Evolutionary conservation across 805 yeast genomes (phyloP), one percentile per base, ranked within the genome.

Genomic region (Nakazawaea wickerhamii): DNA sequence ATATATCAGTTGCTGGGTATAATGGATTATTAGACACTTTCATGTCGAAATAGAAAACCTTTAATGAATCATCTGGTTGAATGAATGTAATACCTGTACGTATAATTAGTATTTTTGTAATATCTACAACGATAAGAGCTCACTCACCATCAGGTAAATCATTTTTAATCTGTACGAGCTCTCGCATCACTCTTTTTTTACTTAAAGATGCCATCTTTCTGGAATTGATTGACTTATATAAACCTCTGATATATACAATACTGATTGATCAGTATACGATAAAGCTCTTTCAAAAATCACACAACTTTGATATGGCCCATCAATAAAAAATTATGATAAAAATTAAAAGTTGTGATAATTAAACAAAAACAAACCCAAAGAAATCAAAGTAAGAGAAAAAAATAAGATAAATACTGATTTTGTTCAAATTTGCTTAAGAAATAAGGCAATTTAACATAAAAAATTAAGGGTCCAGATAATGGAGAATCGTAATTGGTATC

Each of bases 1-100:
- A 78, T 6, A 39, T 50, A 15, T 67, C 57, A 10, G 52, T 61
- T 4, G 45, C 43, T 2, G 57, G 54, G 45, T 73, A 73, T 4
- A 73, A 40, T 41, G 56, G 56, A 40, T 67, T 64, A 33, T 58
- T 64, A 17, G 40, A 38, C 4, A 69, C 60, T n/a, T 47, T 38
- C 23, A 73, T 53, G 44, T 71, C 74, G 4, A 71, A 58, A 42
- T 57, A 61, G 45, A 71, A 50, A 6, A 44, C 40, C 14, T 38
- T 42, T 25, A 44, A 17, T 5, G 42, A 30, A 10, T 63, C 63
- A 15, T 63, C 65, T 2, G 67, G 58, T 34, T 60, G 52, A 4
- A 45, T 46, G 9, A 66, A 48, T 1, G 48, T 40, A 28, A 67
- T 54, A 10, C 65, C 65, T 45, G 51, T 50, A 9, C 11, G 13